phyloP scores from a whole-genome alignment of 495 filamentous ascomycete genomes.

The Elasticomyces elasticus region DNA sequence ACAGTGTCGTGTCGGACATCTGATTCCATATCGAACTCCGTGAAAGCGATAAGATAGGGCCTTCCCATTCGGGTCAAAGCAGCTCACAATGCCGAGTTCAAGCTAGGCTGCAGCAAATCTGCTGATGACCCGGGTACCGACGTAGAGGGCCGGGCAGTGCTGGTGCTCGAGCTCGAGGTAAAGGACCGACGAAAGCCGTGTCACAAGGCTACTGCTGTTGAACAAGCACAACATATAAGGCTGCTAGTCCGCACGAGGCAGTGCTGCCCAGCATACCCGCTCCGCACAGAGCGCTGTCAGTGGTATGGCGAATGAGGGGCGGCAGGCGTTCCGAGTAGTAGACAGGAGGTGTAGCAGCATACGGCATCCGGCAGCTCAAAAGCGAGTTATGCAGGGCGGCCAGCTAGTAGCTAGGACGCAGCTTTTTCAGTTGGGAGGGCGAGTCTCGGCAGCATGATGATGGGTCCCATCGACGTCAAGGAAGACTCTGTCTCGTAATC shows the following conservation, averaged over 20 bases:
- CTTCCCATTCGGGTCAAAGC: no score
- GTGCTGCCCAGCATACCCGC: not conserved
- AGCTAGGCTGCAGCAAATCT: not conserved
- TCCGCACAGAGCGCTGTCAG: not conserved
- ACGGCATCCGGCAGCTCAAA: not conserved
- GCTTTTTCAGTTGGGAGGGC: not conserved
- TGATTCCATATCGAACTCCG: no score
- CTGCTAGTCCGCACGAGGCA: not conserved
- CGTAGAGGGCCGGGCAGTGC: not conserved
- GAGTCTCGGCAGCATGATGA: not conserved
- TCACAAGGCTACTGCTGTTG: not conserved
- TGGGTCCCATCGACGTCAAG: not conserved
- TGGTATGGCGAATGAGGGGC: not conserved
- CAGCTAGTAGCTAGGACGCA: not conserved
- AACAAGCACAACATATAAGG: conserved; percentile 1
- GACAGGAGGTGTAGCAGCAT: not conserved
- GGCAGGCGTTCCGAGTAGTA: not conserved
- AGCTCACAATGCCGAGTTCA: no score
- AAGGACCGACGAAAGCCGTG: not conserved
- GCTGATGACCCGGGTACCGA: not conserved
- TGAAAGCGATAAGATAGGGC: no score
- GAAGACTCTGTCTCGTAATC: not conserved
- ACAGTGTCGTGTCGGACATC: no score
- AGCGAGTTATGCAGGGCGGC: not conserved
- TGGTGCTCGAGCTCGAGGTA: not conserved